These are phyloP conservation scores for Solidago caesia DNA, from an alignment of 129 eudicot species.

Conservation along the genomic window DNA sequence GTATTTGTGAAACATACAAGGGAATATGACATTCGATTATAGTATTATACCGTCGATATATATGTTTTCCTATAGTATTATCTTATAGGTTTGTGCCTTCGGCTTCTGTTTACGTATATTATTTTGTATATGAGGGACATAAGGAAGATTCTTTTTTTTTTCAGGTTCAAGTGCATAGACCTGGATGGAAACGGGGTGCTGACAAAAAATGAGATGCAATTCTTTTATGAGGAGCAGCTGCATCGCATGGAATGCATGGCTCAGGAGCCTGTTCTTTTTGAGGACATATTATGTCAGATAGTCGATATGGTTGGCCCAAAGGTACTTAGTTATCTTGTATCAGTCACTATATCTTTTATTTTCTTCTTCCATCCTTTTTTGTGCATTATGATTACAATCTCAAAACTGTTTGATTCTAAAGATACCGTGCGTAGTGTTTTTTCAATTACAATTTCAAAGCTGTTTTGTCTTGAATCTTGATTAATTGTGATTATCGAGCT, in stretches of 20 bases:
- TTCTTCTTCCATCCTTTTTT: background rate
- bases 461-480: background rate
- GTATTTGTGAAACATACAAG: background rate
- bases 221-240: conserved; percentile 17
- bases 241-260: conserved; percentile 24
- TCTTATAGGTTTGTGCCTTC: background rate
- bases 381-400: background rate
- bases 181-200: conserved; percentile 13
- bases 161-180: conserved; percentile 17
- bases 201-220: conserved; percentile 17
- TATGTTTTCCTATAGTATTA: background rate
- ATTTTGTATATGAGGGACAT: background rate
- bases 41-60: no score
- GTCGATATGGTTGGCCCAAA: conserved; percentile 21
- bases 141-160: background rate
- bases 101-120: background rate
- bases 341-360: background rate
- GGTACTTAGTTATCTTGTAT: background rate
- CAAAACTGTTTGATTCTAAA: background rate
- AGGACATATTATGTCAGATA: conserved; percentile 15
- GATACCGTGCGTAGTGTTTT: no score
- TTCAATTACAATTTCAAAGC: background rate
- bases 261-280: conserved; percentile 18
- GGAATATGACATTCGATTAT: no score
- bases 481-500: background rate